Evolutionary conservation across 345 rosid genomes (phyloP), one percentile per base, ranked within the genome.

Genomic region (Melaleuca quinquenervia): DNA sequence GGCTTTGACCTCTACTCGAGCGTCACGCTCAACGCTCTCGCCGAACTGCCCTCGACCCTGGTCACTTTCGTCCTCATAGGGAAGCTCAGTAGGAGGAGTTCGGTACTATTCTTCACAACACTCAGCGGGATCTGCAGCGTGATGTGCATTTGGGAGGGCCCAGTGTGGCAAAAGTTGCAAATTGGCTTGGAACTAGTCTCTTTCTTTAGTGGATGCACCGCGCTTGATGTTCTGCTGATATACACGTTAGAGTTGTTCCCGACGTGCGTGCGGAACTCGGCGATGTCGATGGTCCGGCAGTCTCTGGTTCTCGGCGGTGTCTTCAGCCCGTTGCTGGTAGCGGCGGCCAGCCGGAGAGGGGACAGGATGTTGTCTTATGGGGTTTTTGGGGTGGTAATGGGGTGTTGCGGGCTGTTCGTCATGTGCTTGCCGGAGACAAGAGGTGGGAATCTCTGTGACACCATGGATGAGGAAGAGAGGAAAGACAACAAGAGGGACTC

Each of bases 141-240:
- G 49, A 29, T 91, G 26, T 91, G 92, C 50, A 90, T 89, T 14
- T 88, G 90, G 55, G 50, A 84, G 83, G 92, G 91, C 54, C 85
- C 78, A 6, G 48, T 50, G 36, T 62, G 80, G 83, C 87, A 89
- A 1, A 75, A 22, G 51, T 56, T 90, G 44, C 94, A 91, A 36
- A 87, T 96, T n/a, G 93, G 88, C n/a, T 82, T 93, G 58, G 98
- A 96, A 86, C 84, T 94, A 11, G 83, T 90, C 0, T 93, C 98
- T 15, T 94, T 94, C 75, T 93, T 90, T 44, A 52, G 95, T 45
- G 94, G 93, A 0, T 92, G 94, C 86, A 89, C 94, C 0, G 94
- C 91, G 8, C 91, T 91, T 74, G 85, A 80, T 83, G 55, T 92
- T 60, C 80, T 84, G 16, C 49, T 94, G 60, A 92, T 96, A 55